phyloP scores from a whole-genome alignment of 177 flowering plant species.

The Vitis hybrid region DNA sequence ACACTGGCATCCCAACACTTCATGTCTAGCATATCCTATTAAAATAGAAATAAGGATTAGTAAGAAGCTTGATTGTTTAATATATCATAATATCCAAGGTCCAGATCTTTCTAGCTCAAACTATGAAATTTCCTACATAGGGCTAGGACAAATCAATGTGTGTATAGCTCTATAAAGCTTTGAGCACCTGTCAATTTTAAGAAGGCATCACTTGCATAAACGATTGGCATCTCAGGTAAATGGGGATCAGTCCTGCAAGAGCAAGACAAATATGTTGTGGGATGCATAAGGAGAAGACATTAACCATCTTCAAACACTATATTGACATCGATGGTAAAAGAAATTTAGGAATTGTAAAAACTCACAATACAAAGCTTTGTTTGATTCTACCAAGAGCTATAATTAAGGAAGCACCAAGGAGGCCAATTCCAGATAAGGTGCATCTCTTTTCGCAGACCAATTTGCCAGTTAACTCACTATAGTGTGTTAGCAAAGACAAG shows the following conservation, averaged over 20 bases:
- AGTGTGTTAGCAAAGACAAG: constrained; percentile 63
- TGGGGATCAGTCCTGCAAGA: constrained; percentile 68
- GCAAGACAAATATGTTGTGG: constrained; percentile 17
- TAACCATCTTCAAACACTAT: constrained; percentile 9
- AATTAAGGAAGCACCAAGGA: constrained; percentile 58
- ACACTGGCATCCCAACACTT: constrained; percentile 77
- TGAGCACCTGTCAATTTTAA: constrained; percentile 69
- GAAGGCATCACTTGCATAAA: constrained; percentile 90
- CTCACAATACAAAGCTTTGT: constrained; percentile 99
- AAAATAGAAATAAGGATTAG: constrained; percentile 10
- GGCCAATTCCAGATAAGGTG: constrained; percentile 34
- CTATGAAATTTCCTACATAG: neutral
- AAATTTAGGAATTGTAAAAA: constrained; percentile 45
- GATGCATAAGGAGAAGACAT: constrained; percentile 10
- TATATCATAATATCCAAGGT: neutral
- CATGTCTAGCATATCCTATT: constrained; percentile 75
- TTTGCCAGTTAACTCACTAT: constrained; percentile 70
- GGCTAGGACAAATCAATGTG: neutral
- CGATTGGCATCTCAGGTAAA: constrained; percentile 81
- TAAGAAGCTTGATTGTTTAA: neutral
- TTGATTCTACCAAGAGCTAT: constrained; percentile 98
- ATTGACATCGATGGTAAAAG: neutral
- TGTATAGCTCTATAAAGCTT: neutral
- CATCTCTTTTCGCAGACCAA: constrained; percentile 63
- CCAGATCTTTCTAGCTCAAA: neutral